Evolutionary conservation across 1,284 basidiomycete species (phyloP), one percentile per base, ranked within the genome.

Genomic region (Rhodotorula sp.): DNA sequence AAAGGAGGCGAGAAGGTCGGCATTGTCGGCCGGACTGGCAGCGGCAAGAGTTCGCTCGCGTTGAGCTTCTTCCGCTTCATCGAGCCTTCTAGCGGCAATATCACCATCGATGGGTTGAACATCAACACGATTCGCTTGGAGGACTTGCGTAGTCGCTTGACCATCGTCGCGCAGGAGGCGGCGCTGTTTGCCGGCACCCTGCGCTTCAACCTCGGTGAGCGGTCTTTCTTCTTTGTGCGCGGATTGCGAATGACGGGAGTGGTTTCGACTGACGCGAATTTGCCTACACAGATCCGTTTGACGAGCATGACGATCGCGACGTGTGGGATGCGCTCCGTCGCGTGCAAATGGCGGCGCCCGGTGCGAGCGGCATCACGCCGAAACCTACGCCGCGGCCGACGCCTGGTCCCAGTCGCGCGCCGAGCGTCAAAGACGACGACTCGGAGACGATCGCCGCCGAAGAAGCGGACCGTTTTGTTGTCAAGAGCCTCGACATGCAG

Each of bases 251-350:
- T 19, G 49, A 18, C 7, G 18, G 38, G n/a, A 28, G 31, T 12
- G 47, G 62, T 38, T 43, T 19, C 2, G 28, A 47, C 66, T 68
- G 23, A 19, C 3, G 31, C 56, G 14, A 21, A 26, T 31, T 19
- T 15, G 23, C 38, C 23, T 15, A 3, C 12, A 15, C 49, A 57
- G 21, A 85, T 67, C 84, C 84, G 0, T 85, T 85, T 76, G 77
- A 76, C 57, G 79, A 80, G 67, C 82, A 82, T 75, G 82, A 83
- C 34, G 85, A 86, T 62, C 75, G 73, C 21, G 84, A 84, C 50
- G 78, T 86, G 56, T 86, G 85, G 84, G 83, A 83, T 63, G 84
- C 83, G 3, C 79, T 86, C 0, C 79, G 82, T 18, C 81, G 84
- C 62, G 84, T 83, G 67, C 81, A 84, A 61, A 79, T 85, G 66